Evolutionary conservation across 2,329 filamentous ascomycete genomes (phyloP), one percentile per base, ranked within the genome.

Genomic region (Colletotrichum viniferum): DNA sequence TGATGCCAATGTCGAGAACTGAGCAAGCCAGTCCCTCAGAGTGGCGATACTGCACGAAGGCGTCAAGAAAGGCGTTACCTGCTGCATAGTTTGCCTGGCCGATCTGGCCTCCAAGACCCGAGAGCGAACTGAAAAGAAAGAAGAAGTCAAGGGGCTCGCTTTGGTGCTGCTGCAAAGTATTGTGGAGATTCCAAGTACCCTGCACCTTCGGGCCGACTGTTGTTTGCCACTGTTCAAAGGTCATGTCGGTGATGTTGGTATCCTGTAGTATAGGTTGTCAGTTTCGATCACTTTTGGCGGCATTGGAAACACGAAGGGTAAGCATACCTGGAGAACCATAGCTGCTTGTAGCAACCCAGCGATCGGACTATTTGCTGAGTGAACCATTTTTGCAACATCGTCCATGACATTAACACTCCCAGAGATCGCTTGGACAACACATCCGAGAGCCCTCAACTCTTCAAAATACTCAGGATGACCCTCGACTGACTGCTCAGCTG

Each of bases 121-220:
- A 80, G 8, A 85, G 77, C 3, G 86, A 88, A 10, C 79, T 81
- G 56, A 82, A 79, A 26, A 84, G 74, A 26, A 83, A 73, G 66
- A 88, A 86, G 78, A 88, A 86, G 69, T 85, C 83, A 2, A 85
- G 78, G 26, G 9, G 62, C 13, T 69, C 69, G 10, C 34, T 36
- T 28, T 74, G 67, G 8, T 64, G 7, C 26, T 73, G 43, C 1
- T 72, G 43, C 1, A 84, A 77, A 58, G 76, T n/a, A 30, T 82
- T 66, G 76, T 88, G 84, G 7, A 88, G 79, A 69, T 89, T 88
- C 83, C 82, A 84, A 6, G 85, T 85, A 7, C 86, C 87, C 12
- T 80, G 69, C 2, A 86, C 81, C 78, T 89, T 89, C 5, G 86
- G 85, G 3, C 76, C 76, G 4, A 86, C 77, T 4, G 82, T 79